Base-by-base conservation (phyloP, 257 asterid genomes). In the Oldenlandia corymbosa region DNA sequence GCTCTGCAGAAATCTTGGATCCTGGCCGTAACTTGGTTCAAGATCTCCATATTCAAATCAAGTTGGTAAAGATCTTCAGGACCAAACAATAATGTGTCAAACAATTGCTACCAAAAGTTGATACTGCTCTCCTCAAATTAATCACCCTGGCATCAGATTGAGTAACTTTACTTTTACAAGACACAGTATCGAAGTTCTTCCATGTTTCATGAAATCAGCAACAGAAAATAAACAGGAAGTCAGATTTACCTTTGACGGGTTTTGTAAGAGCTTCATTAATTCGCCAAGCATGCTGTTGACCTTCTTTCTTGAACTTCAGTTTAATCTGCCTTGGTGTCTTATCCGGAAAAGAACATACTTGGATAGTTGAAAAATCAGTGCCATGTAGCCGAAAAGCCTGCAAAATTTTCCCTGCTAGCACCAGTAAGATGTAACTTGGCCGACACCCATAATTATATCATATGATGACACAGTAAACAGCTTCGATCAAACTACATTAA, bases 301-400 rank as follows among this genome's bases (percentile, higher is more conserved):
- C 96, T 84, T 91, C 96, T 70, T 85, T 88, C 72, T 85, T 91
- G 79, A 78, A 88, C 71, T 91, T 91, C 64, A 77, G 68, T 77
- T 81, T 85, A 45, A 88, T 43, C 52, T 88, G 93, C 28, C 76
- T 70, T 28, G 86, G 87, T 39, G 84, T 78, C 63, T 85, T 85
- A 18, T 71, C 93, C 60, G 95, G 95, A 75, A 90, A 88, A 61
- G 84, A 95, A 63, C n/a, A n/a, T n/a, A 83, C 90, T 53, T 81
- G 87, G 78, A 90, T 85, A 90, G 88, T 80, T 28, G 96, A 82
- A 66, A 88, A 75, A 73, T 88, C 93, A 14, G 96, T 79, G 68
- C 97, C 97, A 80, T 83, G 85, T 74, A 82, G 95, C 79, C 71
- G 79, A 36, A 87, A 64, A 23, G 81, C 96, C 95, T n/a, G n/a